Evolutionary conservation across 1,139 yeast genomes (phyloP).

Genomic region (Geotrichum citri-aurantii): DNA sequence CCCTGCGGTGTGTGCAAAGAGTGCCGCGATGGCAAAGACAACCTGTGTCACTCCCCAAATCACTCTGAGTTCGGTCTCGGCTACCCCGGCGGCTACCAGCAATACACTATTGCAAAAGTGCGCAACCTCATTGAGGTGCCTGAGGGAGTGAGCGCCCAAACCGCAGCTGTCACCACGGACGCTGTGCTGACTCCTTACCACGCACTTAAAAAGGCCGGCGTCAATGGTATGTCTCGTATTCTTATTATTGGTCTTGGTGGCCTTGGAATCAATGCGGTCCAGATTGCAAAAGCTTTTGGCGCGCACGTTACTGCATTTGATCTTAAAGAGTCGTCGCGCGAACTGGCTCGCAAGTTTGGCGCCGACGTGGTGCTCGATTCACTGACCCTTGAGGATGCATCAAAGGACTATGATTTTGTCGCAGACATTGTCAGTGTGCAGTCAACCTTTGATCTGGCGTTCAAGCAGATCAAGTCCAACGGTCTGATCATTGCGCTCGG

Average conservation of each 20-base stretch:
- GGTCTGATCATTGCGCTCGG: conserved; percentile 47
- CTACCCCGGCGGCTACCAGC: conserved; percentile 48
- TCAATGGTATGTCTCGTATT: conserved; percentile 39
- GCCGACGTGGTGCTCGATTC: conserved; percentile 44
- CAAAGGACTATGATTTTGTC: conserved; percentile 29
- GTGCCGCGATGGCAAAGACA: conserved; percentile 45
- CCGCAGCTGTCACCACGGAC: conserved; percentile 49
- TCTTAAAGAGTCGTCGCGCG: conserved; percentile 35
- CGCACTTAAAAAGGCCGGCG: conserved; percentile 40
- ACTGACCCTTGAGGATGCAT: conserved; percentile 26
- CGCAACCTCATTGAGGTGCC: conserved; percentile 38
- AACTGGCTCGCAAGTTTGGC: conserved; percentile 38
- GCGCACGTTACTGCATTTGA: conserved; percentile 43
- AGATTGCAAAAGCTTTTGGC: conserved; percentile 42
- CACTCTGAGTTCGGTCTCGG: conserved; percentile 37
- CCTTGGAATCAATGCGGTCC: conserved; percentile 47
- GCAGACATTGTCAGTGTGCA: conserved; percentile 47
- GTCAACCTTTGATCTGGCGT: conserved; percentile 30
- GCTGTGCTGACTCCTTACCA: conserved; percentile 50
- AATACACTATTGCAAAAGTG: conserved; percentile 38
- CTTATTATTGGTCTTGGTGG: conserved; percentile 49
- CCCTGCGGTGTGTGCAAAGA: conserved; percentile 44
- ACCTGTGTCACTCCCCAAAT: conserved; percentile 33
- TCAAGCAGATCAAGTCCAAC: conserved; percentile 34
- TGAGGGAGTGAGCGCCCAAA: conserved; percentile 42